Evolutionary conservation across 495 filamentous ascomycete genomes (phyloP).

Genomic region (Apodospora peruviana): DNA sequence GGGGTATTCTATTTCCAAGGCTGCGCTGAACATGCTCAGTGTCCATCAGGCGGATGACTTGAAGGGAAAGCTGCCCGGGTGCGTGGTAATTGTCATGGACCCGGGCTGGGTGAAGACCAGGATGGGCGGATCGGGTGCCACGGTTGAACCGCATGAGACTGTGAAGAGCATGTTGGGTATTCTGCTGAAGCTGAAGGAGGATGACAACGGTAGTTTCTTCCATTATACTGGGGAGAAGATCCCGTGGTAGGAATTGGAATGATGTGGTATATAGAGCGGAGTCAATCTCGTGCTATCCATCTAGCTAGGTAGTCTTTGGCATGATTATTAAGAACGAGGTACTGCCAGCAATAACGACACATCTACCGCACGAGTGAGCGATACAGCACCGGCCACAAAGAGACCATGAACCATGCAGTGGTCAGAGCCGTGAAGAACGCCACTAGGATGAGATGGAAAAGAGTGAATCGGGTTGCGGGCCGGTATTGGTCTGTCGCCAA

Average conservation of each 20-base stretch:
- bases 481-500: constrained; percentile 21
- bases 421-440: constrained; percentile 5
- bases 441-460: constrained; percentile 11
- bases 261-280: background rate
- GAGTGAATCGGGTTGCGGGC: constrained; percentile 3
- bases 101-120: constrained; percentile 62
- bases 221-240: constrained; percentile 14
- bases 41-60: constrained; percentile 35
- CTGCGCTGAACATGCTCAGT: constrained; percentile 37
- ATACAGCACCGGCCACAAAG: background rate
- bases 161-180: constrained; percentile 29
- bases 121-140: constrained; percentile 50
- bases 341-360: too few species aligned
- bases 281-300: background rate
- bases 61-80: constrained; percentile 26
- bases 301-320: too few species aligned
- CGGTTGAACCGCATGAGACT: constrained; percentile 41
- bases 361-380: too few species aligned
- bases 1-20: constrained; percentile 38
- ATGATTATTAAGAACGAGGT: too few species aligned
- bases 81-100: constrained; percentile 47
- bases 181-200: constrained; percentile 24
- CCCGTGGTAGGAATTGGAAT: constrained; percentile 20
- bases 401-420: background rate
- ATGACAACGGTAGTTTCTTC: constrained; percentile 34